phyloP scores from a whole-genome alignment of 495 filamentous ascomycete species.

The Opeltia flavorubescens region DNA sequence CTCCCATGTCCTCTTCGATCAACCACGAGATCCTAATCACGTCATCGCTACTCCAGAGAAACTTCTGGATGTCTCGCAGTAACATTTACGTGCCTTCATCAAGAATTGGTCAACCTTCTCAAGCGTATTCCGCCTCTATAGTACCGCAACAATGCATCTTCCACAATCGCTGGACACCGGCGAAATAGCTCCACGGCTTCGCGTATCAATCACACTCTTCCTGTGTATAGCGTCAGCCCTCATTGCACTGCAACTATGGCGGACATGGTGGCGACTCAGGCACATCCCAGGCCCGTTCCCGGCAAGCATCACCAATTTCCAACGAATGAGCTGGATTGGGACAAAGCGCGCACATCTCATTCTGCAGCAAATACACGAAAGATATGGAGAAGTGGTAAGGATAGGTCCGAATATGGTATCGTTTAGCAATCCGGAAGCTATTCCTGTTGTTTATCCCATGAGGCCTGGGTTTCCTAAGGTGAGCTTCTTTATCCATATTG shows the following conservation, averaged over 20 bases:
- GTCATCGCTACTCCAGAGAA: too few species aligned
- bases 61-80: too few species aligned
- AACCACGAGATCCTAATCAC: too few species aligned
- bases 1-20: too few species aligned
- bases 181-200: too few species aligned
- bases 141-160: too few species aligned
- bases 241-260: background rate
- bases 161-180: too few species aligned
- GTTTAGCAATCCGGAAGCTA: constrained; percentile 29
- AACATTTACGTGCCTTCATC: too few species aligned
- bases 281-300: constrained; percentile 33
- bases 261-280: constrained; percentile 6
- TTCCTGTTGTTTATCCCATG: constrained; percentile 29
- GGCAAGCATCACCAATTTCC: constrained; percentile 26
- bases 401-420: constrained; percentile 44
- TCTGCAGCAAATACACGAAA: constrained; percentile 27
- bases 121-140: too few species aligned
- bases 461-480: constrained; percentile 17
- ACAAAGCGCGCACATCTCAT: constrained; percentile 19
- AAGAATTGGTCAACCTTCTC: too few species aligned
- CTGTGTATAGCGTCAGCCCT: background rate
- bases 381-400: constrained; percentile 40
- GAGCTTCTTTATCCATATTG: constrained; percentile 14
- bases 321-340: constrained; percentile 21
- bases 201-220: background rate